Evolutionary conservation across 331 rosid species (phyloP), one percentile per base, ranked within the genome.

Genomic region (Saraca asoca): DNA sequence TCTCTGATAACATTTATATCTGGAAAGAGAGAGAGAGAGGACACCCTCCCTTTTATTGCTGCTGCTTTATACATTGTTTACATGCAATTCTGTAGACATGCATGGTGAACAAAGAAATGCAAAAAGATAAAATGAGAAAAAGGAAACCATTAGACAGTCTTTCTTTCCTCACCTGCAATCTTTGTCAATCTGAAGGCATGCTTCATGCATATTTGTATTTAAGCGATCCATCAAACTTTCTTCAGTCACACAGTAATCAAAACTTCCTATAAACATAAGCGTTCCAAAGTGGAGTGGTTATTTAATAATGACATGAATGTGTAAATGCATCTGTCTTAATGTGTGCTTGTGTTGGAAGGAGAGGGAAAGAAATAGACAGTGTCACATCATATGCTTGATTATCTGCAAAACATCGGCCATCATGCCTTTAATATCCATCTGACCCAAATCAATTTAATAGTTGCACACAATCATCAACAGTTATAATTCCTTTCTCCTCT

Each of bases 181-280:
- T 55, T 79, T 85, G 79, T 79, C 84, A 48, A 88, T 85, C 75
- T 77, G 74, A 69, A 78, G 87, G 68, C 87, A 88, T 44, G 82
- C 71, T 55, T 79, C 81, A 64, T 72, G 82, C 82, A 85, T 76
- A 66, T 88, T 80, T 33, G 80, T 82, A 61, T 56, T 72, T 54
- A 80, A 49, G 56, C 85, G 87, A 14, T 82, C 87, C 76, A 62
- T 79, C 83, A 88, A 52, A 67, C 88, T 81, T 73, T 80, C 89
- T 66, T 60, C 62, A 2, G 85, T 85, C 62, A 85, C 79, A n/a
- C 67, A 79, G 37, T 44, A 85, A 13, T 16, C 56, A 46, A 53
- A 64, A 57, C 8, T n/a, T 52, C 85, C 88, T 81, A 37, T 62
- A 64, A 31, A 67, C 57, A 46, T 34, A 34, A 18, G 55, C 43